Percentiles rank a stretch among this genome's conserved stretches.
Evolutionary conservation across 345 rosid genomes (phyloP).

Genomic region (Populus simonii): DNA sequence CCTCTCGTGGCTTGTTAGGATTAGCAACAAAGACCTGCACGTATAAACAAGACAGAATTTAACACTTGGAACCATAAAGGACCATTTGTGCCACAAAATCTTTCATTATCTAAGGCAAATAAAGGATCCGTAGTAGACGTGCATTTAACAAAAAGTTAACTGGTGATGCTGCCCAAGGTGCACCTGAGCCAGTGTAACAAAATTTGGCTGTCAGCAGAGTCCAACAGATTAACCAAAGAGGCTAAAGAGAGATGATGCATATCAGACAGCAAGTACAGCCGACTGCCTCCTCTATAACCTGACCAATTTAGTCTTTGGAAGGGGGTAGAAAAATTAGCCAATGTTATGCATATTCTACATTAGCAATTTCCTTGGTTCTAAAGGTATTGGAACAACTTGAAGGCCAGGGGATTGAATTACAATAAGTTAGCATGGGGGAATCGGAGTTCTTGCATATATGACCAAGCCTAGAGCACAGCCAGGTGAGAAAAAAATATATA

Average conservation of each 20-base stretch:
- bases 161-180: background rate
- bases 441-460: background rate
- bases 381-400: background rate
- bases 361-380: background rate
- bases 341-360: background rate
- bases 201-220: background rate
- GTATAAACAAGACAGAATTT: background rate
- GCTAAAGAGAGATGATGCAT: background rate
- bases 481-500: background rate
- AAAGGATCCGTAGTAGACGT: background rate
- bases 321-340: background rate
- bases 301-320: background rate
- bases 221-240: background rate
- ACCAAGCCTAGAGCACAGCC: background rate
- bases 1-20: conserved; percentile 88
- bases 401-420: background rate
- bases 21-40: conserved; percentile 91
- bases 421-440: background rate
- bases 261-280: background rate
- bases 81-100: background rate
- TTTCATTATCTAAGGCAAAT: background rate
- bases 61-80: background rate
- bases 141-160: background rate
- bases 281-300: background rate
- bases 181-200: background rate